Conservation (phyloP, 2,329 filamentous ascomycete genomes). For the Cyanodermella asteris region DNA sequence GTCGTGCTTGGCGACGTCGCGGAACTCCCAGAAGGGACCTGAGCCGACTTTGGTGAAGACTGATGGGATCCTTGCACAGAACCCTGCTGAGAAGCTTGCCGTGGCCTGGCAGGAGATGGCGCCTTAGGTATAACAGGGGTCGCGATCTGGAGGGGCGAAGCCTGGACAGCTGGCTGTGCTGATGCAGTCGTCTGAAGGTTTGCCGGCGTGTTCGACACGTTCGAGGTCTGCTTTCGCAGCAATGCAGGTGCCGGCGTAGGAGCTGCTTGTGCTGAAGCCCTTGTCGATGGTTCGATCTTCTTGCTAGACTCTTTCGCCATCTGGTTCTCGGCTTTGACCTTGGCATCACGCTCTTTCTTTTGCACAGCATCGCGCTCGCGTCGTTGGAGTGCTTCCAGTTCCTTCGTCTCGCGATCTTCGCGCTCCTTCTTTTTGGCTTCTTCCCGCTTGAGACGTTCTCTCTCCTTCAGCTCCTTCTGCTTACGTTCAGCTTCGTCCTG, state of each 20-base stretch:
- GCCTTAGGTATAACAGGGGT: constrained; percentile 68
- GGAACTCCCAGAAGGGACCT: constrained; percentile 21
- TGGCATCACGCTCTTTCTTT: constrained; percentile 40
- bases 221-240: constrained; percentile 4
- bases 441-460: constrained; percentile 55
- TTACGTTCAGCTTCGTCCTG: constrained; percentile 75
- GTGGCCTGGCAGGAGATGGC: constrained; percentile 54
- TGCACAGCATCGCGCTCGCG: constrained; percentile 35
- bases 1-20: constrained; percentile 31
- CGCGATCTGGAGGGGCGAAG: constrained; percentile 57
- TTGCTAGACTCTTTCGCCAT: constrained; percentile 29
- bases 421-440: constrained; percentile 58
- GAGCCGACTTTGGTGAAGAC: constrained; percentile 47
- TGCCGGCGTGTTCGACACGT: too few species aligned
- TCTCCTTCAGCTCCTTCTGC: constrained; percentile 54
- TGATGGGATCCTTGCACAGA: constrained; percentile 59
- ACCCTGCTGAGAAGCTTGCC: constrained; percentile 53
- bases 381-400: constrained; percentile 53
- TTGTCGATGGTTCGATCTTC: constrained; percentile 32
- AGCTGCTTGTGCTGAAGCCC: constrained; percentile 11
- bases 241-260: constrained; percentile 8
- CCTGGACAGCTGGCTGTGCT: constrained; percentile 28
- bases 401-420: constrained; percentile 35
- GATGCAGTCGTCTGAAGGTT: constrained; percentile 10
- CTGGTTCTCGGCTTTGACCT: constrained; percentile 18